Percentiles rank a stretch among this genome's conserved stretches.
phyloP scores from a whole-genome alignment of 2,329 filamentous ascomycete genomes.

The Fusarium chaquense region DNA sequence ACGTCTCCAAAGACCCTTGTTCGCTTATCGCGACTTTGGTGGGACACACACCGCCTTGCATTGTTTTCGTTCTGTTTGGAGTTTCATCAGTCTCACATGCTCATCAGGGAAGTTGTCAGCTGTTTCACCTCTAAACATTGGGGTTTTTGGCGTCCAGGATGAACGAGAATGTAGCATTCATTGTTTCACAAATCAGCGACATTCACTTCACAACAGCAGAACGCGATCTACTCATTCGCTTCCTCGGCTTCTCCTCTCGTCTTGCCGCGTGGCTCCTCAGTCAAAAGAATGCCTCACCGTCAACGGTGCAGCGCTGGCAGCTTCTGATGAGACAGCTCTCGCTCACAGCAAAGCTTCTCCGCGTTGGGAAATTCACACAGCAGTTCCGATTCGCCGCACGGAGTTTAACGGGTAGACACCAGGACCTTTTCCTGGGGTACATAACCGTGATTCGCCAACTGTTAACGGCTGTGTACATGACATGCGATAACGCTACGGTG shows the following conservation, averaged over 20 bases:
- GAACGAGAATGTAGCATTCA: background rate
- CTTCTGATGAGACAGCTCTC: constrained; percentile 17
- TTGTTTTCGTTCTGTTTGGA: background rate
- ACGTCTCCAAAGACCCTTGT: background rate
- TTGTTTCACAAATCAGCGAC: background rate
- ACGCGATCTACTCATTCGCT: constrained; percentile 15
- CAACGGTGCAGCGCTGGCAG: background rate
- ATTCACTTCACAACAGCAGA: constrained; percentile 6
- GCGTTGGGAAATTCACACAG: constrained; percentile 10
- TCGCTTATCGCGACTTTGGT: constrained; percentile 10
- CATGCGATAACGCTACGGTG: constrained; percentile 21
- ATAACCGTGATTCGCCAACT: constrained; percentile 23
- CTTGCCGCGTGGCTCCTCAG: constrained; percentile 9
- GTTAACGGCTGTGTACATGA: constrained; percentile 17
- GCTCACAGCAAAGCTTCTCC: constrained; percentile 15
- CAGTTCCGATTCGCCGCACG: background rate
- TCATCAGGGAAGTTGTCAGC: too few species aligned
- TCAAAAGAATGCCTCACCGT: constrained; percentile 6
- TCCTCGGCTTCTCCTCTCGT: constrained; percentile 18
- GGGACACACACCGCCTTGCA: constrained; percentile 14
- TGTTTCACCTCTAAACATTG: background rate
- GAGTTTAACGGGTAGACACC: background rate
- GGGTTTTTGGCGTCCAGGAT: background rate
- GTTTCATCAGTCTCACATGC: background rate
- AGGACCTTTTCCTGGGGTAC: constrained; percentile 16